Evolutionary conservation across 2,329 filamentous ascomycete species (phyloP), one percentile per base, ranked within the genome.

Genomic region (Aureobasidium sp.): DNA sequence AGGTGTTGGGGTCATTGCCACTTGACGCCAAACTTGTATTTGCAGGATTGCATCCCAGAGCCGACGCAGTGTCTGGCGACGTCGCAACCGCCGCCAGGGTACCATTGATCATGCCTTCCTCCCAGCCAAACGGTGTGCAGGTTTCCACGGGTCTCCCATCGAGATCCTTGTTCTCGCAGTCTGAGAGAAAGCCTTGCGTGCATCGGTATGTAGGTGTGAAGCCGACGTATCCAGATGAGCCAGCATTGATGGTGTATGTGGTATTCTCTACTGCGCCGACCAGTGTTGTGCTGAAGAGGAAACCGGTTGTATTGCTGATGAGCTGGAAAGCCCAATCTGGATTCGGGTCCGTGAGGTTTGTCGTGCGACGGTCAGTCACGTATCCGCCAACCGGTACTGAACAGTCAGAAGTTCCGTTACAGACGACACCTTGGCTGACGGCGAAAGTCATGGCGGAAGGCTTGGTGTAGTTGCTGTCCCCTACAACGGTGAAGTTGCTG

Each of bases 341-440:
- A 31, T 38, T 43, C 10, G 38, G 13, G 15, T 45, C 35, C 25
- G 53, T 57, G 1, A 57, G 17, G 13, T 57, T 57, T 23, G 29
- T 57, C 2, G 27, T 45, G n/a, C 53, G 53, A 11, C 11, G 38
- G 29, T 10, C 19, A 1, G 53, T 57, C 19, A 57, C 53, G 13
- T 25, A 21, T 27, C 53, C 53, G 13, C 53, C 53, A 8, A 57
- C 40, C 11, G 19, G 13, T n/a, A 57, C 29, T n/a, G 53, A 10
- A n/a, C 53, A 57, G 38, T 43, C 40, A 25, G 53, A 57, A 11
- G 38, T 33, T 13, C 53, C 53, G n/a, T 35, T 57, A 19, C 53
- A 57, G 27, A 57, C 53, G n/a, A 57, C 21, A 31, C 53, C 53
- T 45, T 57, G 33, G 15, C 53, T 57, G 53, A 57, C 53, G 4